Evolutionary conservation across 768 basidiomycete species (phyloP), one percentile per base, ranked within the genome.

Genomic region (Rhizopogon sp.): DNA sequence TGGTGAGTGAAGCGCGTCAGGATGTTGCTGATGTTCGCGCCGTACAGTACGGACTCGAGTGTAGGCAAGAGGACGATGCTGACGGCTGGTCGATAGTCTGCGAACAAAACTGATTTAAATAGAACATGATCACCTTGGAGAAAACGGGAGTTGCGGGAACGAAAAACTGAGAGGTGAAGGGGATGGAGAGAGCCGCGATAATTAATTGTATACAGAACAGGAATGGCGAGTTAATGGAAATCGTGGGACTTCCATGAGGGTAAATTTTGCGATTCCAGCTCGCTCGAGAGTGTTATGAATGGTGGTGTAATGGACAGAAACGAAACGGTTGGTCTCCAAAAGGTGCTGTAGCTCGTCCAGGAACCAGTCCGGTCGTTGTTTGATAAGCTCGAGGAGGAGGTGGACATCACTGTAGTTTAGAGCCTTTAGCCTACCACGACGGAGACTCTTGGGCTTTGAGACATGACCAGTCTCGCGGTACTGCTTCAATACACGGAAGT

Each of bases 11-110:
- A 95, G 14, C 93, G 82, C 25, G 96, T 98, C 56, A 98, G 85
- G 68, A 98, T 87, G 72, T 98, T 94, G 37, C 93, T 96, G 55
- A 98, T 93, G 72, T 98, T 98, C 54, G 95, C 96, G 2, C 97
- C 97, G 68, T 97, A 98, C 3, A 98, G 79, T 29, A 97, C 93
- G n/a, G 88, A 84, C 67, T 98, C 96, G 51, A 98, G 82, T 0
- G 96, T 96, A 0, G 97, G 96, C 6, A 99, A 85, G 8, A 98
- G 79, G 35, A 91, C 87, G 59, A 99, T 95, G 53, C 89, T 93
- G 28, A 98, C 90, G 28, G 78, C 72, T 0, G 97, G 97, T 2
- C 96, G 80, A 70, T 81, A 84, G 13, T 71, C 58, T 6, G 79
- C 75, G 0, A 93, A 91, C 53, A 98, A 90, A 73, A 90, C 14